phyloP scores from a whole-genome alignment of 176 grass and related monocot species.

The Aegilops speltoides region DNA sequence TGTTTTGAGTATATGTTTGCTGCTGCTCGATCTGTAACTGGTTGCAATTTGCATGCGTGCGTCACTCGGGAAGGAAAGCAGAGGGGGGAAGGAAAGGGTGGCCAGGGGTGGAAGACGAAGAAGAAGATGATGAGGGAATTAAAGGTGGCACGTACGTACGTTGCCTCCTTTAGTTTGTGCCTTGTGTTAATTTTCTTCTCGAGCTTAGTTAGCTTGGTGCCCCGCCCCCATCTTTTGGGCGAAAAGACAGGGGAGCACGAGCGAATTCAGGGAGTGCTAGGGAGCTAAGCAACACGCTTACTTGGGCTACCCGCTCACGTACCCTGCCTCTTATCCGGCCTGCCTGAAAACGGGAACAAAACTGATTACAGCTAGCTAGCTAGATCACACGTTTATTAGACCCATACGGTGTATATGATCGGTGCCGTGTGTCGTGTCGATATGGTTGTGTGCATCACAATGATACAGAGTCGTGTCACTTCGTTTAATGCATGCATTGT shows the following conservation, averaged over 20 bases:
- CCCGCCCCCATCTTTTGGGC: background rate
- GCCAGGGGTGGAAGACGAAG: background rate
- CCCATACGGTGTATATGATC: too few relatives aligned
- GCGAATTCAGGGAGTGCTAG: background rate
- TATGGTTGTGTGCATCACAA: too few relatives aligned
- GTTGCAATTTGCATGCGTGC: background rate
- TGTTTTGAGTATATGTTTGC: background rate
- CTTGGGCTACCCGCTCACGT: background rate
- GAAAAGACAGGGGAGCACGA: slow-evolving; percentile 28
- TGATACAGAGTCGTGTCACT: too few relatives aligned
- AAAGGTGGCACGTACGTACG: background rate
- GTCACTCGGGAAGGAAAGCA: background rate
- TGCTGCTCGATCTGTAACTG: background rate
- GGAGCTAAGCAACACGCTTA: background rate
- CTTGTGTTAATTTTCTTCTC: too few relatives aligned
- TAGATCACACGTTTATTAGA: background rate
- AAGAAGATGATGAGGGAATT: background rate
- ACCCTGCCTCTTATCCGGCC: background rate
- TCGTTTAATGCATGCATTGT: too few relatives aligned
- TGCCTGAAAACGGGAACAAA: background rate
- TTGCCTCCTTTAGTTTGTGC: background rate
- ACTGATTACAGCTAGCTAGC: background rate
- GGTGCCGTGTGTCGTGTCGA: too few relatives aligned
- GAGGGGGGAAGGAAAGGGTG: background rate
- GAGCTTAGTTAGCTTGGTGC: too few relatives aligned